Percentiles rank a stretch among this genome's conserved stretches.
Conservation (phyloP, 371 early-diverging fungal species). For the Syncephalis plumigaleata region DNA sequence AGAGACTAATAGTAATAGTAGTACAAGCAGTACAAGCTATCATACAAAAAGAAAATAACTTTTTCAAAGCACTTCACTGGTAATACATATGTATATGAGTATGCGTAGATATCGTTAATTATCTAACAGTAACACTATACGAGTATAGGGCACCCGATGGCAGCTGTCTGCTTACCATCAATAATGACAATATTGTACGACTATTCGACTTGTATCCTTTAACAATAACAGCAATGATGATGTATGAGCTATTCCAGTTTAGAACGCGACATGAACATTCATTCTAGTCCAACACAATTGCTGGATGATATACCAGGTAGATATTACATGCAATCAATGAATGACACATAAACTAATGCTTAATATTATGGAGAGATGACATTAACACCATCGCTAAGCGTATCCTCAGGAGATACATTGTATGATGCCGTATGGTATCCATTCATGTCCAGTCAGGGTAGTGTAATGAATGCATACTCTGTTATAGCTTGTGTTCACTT, state of each 20-base stretch:
- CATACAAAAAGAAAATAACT: slow-evolving; percentile 13
- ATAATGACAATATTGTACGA: slow-evolving; percentile 35
- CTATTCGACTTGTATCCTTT: slow-evolving; percentile 27
- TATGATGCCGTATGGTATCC: slow-evolving; percentile 55
- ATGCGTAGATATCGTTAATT: background rate
- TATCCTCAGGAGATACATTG: slow-evolving; percentile 32
- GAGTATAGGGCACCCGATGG: slow-evolving; percentile 46
- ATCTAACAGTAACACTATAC: slow-evolving; percentile 1
- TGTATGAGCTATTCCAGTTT: background rate
- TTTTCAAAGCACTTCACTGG: slow-evolving; percentile 13
- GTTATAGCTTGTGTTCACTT: too few species aligned
- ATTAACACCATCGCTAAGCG: slow-evolving; percentile 17
- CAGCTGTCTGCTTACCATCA: slow-evolving; percentile 31
- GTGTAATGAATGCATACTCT: background rate
- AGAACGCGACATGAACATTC: background rate
- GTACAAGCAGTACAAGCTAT: too few species aligned
- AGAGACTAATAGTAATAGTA: slow-evolving; percentile 10
- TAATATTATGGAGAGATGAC: background rate
- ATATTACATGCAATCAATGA: background rate
- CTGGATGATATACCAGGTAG: slow-evolving; percentile 11
- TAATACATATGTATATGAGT: background rate
- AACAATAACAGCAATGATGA: background rate
- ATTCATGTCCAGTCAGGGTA: slow-evolving; percentile 36
- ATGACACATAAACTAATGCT: too few species aligned
- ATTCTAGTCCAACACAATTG: slow-evolving; percentile 10